Base-by-base conservation (phyloP, 2,329 filamentous ascomycete species). In the Beauveria sp. region DNA sequence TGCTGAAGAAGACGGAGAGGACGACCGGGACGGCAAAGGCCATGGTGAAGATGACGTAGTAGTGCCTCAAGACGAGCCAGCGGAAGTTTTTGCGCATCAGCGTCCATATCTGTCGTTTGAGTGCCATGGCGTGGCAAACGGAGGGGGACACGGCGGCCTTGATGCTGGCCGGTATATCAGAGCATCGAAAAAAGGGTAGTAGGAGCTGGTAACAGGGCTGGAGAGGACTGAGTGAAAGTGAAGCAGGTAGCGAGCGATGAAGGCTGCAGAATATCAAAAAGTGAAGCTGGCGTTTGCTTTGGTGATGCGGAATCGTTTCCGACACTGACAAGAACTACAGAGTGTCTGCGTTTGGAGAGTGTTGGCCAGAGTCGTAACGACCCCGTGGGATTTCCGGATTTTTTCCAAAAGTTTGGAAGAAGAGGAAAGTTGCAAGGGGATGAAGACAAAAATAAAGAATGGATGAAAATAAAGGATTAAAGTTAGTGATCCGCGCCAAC, bases 51-150 rank as follows among this genome's bases (percentile, higher is more conserved):
- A 84, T 83, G 24, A 81, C 75, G 5, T 78, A 61, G 22, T 73
- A 67, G 70, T 86, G 84, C 6, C 85, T 82, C 49, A 79, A 67
- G 40, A 86, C 67, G 16, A 85, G 76, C 66, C 86, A 84, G 60
- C 81, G 79, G 59, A 86, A 74, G 68, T 87, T 88, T 71, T 88
- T 89, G 67, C 73, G 73, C 68, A 81, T 82, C 63, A 89, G 74
- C 54, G 85, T 87, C 78, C 80, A 79, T 57, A 81, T 80, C 71
- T 88, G 86, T 64, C 79, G 78, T 66, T 82, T 63, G 69, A 86
- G 74, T 53, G 75, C 74, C 82, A 85, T 85, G 67, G 51, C 34
- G 34, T 62, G 68, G 62, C 64, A 3, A n/a, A 22, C 12, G 9
- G 18, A 7, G 16, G 34, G 20, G 20, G 24, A n/a, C 14, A 26